phyloP scores from a whole-genome alignment of 164 flowering plant genomes.

The Warburgia ugandensis region DNA sequence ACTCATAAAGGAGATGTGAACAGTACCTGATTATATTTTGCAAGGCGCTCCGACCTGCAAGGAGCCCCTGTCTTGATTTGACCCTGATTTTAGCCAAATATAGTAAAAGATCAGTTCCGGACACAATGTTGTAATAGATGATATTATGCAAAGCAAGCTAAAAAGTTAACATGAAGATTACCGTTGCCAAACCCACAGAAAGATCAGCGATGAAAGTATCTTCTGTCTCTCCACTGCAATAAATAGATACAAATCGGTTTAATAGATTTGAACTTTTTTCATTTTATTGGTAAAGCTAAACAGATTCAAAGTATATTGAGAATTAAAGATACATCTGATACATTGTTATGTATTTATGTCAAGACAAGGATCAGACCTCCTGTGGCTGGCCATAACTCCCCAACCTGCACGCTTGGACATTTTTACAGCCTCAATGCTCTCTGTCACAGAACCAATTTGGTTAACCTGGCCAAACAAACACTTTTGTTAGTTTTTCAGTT shows the following conservation, averaged over 20 bases:
- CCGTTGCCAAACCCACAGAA: constrained; percentile 42
- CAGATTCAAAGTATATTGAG: not conserved
- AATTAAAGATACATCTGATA: no score
- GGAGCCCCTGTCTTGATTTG: constrained; percentile 41
- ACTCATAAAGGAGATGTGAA: not conserved
- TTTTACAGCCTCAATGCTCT: constrained; percentile 40
- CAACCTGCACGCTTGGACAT: constrained; percentile 40
- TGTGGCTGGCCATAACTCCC: constrained; percentile 42
- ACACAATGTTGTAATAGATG: no score
- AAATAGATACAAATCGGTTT: no score
- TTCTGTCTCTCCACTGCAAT: constrained; percentile 49
- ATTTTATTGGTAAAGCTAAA: no score
- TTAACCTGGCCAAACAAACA: no score
- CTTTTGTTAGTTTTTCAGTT: no score
- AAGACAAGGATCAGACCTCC: no score
- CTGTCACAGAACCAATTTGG: constrained; percentile 38
- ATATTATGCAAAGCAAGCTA: no score
- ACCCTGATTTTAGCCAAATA: constrained; percentile 30
- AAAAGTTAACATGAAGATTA: no score
- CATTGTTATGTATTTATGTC: no score
- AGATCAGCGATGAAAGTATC: constrained; percentile 45
- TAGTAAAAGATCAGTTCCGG: no score
- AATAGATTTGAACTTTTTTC: no score
- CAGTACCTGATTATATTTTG: constrained; percentile 39
- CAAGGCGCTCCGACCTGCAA: constrained; percentile 39